Conservation (phyloP, 176 grass and related monocot genomes). For the Eragrostis nindensis region DNA sequence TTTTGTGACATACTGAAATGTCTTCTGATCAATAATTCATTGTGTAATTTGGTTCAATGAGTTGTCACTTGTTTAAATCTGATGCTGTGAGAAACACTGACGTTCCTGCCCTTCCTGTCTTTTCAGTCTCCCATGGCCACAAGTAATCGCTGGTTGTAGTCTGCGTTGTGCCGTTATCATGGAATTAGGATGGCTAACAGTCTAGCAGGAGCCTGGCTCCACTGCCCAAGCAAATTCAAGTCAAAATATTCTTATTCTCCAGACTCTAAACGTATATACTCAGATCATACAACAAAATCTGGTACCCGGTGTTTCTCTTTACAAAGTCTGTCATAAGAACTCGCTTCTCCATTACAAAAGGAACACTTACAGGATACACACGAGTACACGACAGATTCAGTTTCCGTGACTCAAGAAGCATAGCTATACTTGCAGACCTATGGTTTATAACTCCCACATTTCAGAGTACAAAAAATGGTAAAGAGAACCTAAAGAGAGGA, state of each 20-base stretch:
- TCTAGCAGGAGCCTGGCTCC: background rate
- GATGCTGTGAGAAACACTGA: background rate
- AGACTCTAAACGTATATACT: background rate
- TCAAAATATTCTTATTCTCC: background rate
- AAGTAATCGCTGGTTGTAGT: too few relatives aligned
- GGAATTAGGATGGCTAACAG: background rate
- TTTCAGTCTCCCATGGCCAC: background rate
- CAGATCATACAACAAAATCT: background rate
- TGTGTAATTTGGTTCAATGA: background rate
- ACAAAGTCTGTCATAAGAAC: background rate
- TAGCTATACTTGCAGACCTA: constrained; percentile 18
- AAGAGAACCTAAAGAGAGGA: background rate
- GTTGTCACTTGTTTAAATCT: background rate
- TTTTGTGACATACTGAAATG: constrained; percentile 7
- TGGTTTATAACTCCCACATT: constrained; percentile 22
- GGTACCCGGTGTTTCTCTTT: background rate
- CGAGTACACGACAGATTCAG: constrained; percentile 13
- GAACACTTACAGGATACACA: constrained; percentile 22
- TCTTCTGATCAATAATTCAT: background rate
- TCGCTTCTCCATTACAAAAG: too few relatives aligned
- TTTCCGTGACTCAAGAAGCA: background rate
- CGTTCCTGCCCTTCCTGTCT: background rate
- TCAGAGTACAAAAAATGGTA: background rate
- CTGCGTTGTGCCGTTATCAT: too few relatives aligned
- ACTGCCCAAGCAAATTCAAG: too few relatives aligned